phyloP scores from a whole-genome alignment of 495 filamentous ascomycete species.

The Gamarada debralockiae region DNA sequence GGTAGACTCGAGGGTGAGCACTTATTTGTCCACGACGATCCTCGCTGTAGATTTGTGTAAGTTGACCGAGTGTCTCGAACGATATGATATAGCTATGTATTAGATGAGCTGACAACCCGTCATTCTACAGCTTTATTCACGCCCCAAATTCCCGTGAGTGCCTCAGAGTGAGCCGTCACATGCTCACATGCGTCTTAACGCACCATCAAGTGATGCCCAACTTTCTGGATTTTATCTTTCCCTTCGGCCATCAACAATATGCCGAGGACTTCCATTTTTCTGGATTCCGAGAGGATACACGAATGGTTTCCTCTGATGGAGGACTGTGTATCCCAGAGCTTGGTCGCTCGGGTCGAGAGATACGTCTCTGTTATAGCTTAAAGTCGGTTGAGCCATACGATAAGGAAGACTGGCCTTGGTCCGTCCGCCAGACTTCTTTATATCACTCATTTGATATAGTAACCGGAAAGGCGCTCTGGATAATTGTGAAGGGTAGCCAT shows the following conservation, averaged over 20 bases:
- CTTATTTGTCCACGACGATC: constrained; percentile 7
- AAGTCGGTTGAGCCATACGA: constrained; percentile 36
- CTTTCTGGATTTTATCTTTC: constrained; percentile 40
- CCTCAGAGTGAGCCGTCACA: constrained; percentile 27
- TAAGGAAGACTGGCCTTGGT: constrained; percentile 34
- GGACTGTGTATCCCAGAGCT: constrained; percentile 30
- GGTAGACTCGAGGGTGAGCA: constrained; percentile 1
- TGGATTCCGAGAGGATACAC: constrained; percentile 9
- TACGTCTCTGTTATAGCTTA: constrained; percentile 40
- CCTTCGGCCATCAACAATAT: constrained; percentile 37
- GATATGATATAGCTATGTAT: background rate
- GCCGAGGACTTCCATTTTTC: constrained; percentile 26
- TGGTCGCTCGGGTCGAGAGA: constrained; percentile 35
- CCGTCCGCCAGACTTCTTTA: constrained; percentile 35
- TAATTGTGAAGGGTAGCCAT: constrained; percentile 38
- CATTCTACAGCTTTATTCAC: constrained; percentile 29
- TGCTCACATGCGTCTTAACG: constrained; percentile 34
- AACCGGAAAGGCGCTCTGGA: constrained; percentile 33
- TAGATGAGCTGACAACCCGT: background rate
- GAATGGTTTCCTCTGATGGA: constrained; percentile 18
- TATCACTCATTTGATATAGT: constrained; percentile 43
- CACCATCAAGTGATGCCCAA: constrained; percentile 40
- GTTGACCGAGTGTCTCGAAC: background rate
- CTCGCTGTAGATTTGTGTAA: constrained; percentile 23
- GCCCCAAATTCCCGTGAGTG: constrained; percentile 27